These are phyloP conservation scores for Penicillium italicum DNA, from an alignment of 2,329 filamentous ascomycete genomes.

Conservation along the genomic window DNA sequence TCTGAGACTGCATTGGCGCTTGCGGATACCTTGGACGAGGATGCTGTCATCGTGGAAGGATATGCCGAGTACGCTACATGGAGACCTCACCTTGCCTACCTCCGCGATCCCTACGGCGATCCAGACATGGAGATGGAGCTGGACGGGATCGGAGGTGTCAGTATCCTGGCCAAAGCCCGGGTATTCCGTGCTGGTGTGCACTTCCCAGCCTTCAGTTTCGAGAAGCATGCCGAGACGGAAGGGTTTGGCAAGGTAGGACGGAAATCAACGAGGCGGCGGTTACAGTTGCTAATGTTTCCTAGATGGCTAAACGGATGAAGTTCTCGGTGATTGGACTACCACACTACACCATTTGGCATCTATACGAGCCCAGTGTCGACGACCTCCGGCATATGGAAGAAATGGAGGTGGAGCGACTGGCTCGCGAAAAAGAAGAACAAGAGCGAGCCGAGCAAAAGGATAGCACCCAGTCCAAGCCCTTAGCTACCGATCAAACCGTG, in stretches of 20 bases:
- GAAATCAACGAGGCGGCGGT: neutral
- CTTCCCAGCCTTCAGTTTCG: slow-evolving; percentile 97
- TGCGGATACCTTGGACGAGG: slow-evolving; percentile 92
- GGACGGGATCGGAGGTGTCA: slow-evolving; percentile 94
- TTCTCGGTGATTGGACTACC: slow-evolving; percentile 93
- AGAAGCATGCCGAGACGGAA: slow-evolving; percentile 97
- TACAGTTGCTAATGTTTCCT: slow-evolving; percentile 16
- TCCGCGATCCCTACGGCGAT: slow-evolving; percentile 94
- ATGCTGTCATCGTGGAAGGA: slow-evolving; percentile 97
- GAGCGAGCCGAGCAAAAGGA: slow-evolving; percentile 68
- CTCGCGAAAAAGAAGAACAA: slow-evolving; percentile 74
- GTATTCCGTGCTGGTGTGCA: slow-evolving; percentile 95
- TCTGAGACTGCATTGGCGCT: slow-evolving; percentile 92
- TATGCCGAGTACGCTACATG: slow-evolving; percentile 99
- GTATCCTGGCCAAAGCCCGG: slow-evolving; percentile 90
- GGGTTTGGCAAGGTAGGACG: slow-evolving; percentile 86
- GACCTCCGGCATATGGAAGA: slow-evolving; percentile 98
- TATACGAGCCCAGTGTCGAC: slow-evolving; percentile 98
- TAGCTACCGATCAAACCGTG: slow-evolving; percentile 26
- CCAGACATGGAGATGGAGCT: slow-evolving; percentile 99
- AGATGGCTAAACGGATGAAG: slow-evolving; percentile 97
- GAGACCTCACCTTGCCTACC: slow-evolving; percentile 93
- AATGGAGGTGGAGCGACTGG: slow-evolving; percentile 84
- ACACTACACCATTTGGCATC: slow-evolving; percentile 98
- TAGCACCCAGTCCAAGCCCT: slow-evolving; percentile 63